Conservation (phyloP, 306 rosid genomes). For the Citrullus colocynthis region DNA sequence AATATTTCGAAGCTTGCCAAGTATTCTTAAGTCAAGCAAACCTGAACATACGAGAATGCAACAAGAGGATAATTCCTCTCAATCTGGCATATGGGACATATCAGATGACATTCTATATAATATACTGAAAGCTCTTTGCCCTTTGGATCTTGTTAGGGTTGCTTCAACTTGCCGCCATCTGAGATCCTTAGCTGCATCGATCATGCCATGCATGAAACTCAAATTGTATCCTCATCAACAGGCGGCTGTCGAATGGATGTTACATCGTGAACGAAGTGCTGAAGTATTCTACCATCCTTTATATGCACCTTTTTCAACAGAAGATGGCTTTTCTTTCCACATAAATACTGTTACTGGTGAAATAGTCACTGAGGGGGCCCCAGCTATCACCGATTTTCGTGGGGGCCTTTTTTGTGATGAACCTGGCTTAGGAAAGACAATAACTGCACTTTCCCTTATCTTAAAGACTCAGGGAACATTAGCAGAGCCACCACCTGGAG, state of each 20-base stretch:
- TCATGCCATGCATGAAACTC: slow-evolving; percentile 84
- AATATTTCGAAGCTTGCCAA: slow-evolving; percentile 63
- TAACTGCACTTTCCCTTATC: slow-evolving; percentile 80
- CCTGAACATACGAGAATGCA: slow-evolving; percentile 31
- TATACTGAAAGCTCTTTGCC: slow-evolving; percentile 43
- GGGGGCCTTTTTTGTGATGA: slow-evolving; percentile 99
- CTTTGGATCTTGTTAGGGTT: slow-evolving; percentile 54
- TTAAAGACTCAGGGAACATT: slow-evolving; percentile 68
- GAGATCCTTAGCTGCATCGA: slow-evolving; percentile 50
- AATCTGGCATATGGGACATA: slow-evolving; percentile 64
- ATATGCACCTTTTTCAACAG: slow-evolving; percentile 47
- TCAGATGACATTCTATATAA: slow-evolving; percentile 60
- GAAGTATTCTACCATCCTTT: slow-evolving; percentile 62
- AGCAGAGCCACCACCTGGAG: slow-evolving; percentile 65
- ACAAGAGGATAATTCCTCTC: slow-evolving; percentile 23
- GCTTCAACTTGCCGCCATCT: slow-evolving; percentile 71
- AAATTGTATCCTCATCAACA: slow-evolving; percentile 88
- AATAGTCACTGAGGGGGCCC: slow-evolving; percentile 55
- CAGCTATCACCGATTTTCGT: slow-evolving; percentile 64
- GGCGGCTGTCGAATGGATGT: slow-evolving; percentile 92
- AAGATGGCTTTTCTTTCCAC: slow-evolving; percentile 57
- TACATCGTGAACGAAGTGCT: slow-evolving; percentile 73
- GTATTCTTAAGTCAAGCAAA: slow-evolving; percentile 29
- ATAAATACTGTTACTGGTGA: slow-evolving; percentile 69
- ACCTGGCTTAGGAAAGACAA: slow-evolving; percentile 97